Evolutionary conservation across 2,329 filamentous ascomycete genomes (phyloP).

Genomic region (Xylaria sp.): DNA sequence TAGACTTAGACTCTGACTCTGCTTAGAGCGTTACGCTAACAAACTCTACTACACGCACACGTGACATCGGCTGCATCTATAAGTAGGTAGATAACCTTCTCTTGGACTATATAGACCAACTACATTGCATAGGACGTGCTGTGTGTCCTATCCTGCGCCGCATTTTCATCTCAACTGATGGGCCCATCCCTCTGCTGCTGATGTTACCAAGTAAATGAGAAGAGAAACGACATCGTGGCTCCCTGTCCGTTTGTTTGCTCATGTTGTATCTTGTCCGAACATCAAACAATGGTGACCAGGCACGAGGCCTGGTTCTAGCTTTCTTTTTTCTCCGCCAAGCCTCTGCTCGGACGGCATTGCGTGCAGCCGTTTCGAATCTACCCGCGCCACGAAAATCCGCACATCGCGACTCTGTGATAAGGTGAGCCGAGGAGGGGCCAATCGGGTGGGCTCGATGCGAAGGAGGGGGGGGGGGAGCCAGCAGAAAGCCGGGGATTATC

Average conservation of each 20-base stretch:
- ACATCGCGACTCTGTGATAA: constrained; percentile 34
- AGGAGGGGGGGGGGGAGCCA: neutral
- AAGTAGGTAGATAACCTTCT: neutral
- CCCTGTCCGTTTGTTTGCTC: constrained; percentile 1
- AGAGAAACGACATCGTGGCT: no score
- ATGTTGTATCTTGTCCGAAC: constrained; percentile 1
- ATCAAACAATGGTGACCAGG: neutral
- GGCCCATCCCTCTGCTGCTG: neutral
- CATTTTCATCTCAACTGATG: neutral
- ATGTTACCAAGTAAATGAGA: neutral
- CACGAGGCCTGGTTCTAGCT: neutral
- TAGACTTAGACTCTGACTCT: no score
- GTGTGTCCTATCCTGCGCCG: no score
- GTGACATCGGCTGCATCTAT: neutral
- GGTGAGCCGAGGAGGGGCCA: constrained; percentile 31
- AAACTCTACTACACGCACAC: constrained; percentile 11
- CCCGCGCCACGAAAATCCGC: constrained; percentile 29
- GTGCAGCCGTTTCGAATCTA: constrained; percentile 26
- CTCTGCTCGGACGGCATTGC: constrained; percentile 32
- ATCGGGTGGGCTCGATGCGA: constrained; percentile 32
- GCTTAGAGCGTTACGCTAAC: constrained; percentile 10
- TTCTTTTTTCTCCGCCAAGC: constrained; percentile 26
- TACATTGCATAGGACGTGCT: no score
- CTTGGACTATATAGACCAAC: no score
- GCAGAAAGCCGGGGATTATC: constrained; percentile 20